A percentile compares a stretch with the other conserved stretches of the same genome.
phyloP scores from a whole-genome alignment of 2,329 filamentous ascomycete species.

The Geoglossum cookeanum region DNA sequence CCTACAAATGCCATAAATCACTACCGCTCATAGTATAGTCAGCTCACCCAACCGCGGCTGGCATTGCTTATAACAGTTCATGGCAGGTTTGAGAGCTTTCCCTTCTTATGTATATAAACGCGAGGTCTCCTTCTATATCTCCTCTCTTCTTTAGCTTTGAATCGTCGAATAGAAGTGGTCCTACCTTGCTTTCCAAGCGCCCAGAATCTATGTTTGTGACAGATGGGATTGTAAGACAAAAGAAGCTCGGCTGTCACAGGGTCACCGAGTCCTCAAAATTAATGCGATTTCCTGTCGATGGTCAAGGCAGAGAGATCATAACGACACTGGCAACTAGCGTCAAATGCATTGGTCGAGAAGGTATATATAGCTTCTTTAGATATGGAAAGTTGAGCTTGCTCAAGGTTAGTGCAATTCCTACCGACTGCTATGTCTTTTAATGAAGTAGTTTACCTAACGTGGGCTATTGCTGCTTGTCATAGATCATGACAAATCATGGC shows the following conservation, averaged over 20 bases:
- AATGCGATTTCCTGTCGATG: slow-evolving; percentile 2
- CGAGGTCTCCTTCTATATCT: too few relatives aligned
- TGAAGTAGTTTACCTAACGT: not conserved
- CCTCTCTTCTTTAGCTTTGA: too few relatives aligned
- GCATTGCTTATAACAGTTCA: too few relatives aligned
- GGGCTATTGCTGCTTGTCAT: not conserved
- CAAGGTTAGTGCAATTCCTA: not conserved
- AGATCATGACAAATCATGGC: slow-evolving; percentile 3
- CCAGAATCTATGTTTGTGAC: too few relatives aligned
- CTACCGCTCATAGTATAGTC: too few relatives aligned
- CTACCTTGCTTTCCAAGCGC: too few relatives aligned
- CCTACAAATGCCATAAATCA: too few relatives aligned
- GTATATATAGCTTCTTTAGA: slow-evolving; percentile 1
- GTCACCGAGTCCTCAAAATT: not conserved
- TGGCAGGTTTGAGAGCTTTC: too few relatives aligned
- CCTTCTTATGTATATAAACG: too few relatives aligned
- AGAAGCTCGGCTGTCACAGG: not conserved
- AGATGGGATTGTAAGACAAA: not conserved
- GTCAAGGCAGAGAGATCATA: slow-evolving; percentile 1
- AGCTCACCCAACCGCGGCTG: too few relatives aligned
- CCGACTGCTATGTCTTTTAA: not conserved
- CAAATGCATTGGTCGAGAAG: not conserved
- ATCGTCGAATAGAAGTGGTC: too few relatives aligned
- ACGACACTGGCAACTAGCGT: not conserved
- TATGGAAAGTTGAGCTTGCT: not conserved